Conservation (phyloP, 108 stramenopile genomes). For the Phaeodactylum tricornutum region DNA sequence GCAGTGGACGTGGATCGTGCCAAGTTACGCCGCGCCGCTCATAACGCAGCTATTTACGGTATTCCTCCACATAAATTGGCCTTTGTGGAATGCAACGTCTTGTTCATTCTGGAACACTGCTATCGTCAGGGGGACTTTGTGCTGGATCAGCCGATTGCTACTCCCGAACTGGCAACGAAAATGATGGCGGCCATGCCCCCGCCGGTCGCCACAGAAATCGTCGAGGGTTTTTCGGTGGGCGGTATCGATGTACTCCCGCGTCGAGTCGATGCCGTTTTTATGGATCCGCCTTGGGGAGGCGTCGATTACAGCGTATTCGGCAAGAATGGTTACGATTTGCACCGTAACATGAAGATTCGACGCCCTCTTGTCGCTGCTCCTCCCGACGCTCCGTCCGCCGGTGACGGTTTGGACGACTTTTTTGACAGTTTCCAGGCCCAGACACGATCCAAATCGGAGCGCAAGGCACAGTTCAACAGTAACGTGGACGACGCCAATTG, state of each 20-base stretch:
- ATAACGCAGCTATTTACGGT: slow-evolving; percentile 88
- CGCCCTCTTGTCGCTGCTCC: slow-evolving; percentile 24
- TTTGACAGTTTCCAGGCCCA: slow-evolving; percentile 28
- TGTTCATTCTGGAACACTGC: slow-evolving; percentile 58
- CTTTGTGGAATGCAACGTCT: slow-evolving; percentile 75
- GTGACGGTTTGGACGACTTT: slow-evolving; percentile 24
- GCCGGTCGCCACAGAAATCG: slow-evolving; percentile 26
- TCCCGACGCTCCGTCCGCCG: slow-evolving; percentile 20
- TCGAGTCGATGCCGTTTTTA: slow-evolving; percentile 67
- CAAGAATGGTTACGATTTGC: slow-evolving; percentile 77
- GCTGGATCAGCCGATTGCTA: slow-evolving; percentile 37
- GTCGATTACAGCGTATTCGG: slow-evolving; percentile 70
- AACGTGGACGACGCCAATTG: slow-evolving; percentile 19
- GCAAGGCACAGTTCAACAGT: slow-evolving; percentile 30
- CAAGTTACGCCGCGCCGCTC: slow-evolving; percentile 83
- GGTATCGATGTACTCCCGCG: slow-evolving; percentile 57
- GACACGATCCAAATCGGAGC: slow-evolving; percentile 8
- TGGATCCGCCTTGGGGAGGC: slow-evolving; percentile 75
- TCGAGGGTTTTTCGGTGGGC: slow-evolving; percentile 61
- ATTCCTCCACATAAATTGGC: slow-evolving; percentile 66
- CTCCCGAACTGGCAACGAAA: slow-evolving; percentile 8
- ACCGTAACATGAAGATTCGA: slow-evolving; percentile 75
- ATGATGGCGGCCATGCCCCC: slow-evolving; percentile 39
- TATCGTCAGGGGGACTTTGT: slow-evolving; percentile 57
- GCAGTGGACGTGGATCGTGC: slow-evolving; percentile 83